Conservation (phyloP, 805 yeast genomes). For the Debaryomyces tyrocola region DNA sequence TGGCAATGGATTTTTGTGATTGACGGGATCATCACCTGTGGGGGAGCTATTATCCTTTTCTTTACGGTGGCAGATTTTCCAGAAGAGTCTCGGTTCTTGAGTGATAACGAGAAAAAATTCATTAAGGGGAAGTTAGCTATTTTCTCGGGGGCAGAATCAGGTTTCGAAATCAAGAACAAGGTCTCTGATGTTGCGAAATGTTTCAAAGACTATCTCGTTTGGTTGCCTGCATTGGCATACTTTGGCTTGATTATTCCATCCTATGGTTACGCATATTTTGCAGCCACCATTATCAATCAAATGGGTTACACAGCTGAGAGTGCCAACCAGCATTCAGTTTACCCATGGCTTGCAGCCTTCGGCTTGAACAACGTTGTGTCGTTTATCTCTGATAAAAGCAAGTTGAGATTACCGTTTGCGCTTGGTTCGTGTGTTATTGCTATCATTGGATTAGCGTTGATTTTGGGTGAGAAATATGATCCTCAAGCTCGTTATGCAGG, state of each 20-base stretch:
- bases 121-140: slow-evolving; percentile 59
- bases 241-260: slow-evolving; percentile 71
- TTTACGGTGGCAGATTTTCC: slow-evolving; percentile 71
- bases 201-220: slow-evolving; percentile 60
- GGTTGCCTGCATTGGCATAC: slow-evolving; percentile 59
- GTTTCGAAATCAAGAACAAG: slow-evolving; percentile 48
- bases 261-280: slow-evolving; percentile 73
- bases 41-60: slow-evolving; percentile 34
- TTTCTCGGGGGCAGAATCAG: slow-evolving; percentile 44
- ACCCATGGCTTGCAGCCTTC: slow-evolving; percentile 81
- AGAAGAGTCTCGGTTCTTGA: slow-evolving; percentile 56
- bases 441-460: slow-evolving; percentile 55
- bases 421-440: slow-evolving; percentile 30
- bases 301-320: slow-evolving; percentile 67
- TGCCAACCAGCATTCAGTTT: slow-evolving; percentile 80
- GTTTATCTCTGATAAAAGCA: slow-evolving; percentile 54
- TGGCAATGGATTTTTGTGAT: slow-evolving; percentile 56
- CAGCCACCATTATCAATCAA: slow-evolving; percentile 61
- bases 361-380: slow-evolving; percentile 67
- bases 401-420: slow-evolving; percentile 47
- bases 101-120: slow-evolving; percentile 51
- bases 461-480: slow-evolving; percentile 44
- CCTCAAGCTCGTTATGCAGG: slow-evolving; percentile 56
- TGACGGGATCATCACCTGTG: slow-evolving; percentile 43
- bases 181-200: slow-evolving; percentile 45